Percentiles rank a stretch among this genome's conserved stretches.
Evolutionary conservation across 2,329 filamentous ascomycete species (phyloP).

Genomic region (Hypoxylon sp.): DNA sequence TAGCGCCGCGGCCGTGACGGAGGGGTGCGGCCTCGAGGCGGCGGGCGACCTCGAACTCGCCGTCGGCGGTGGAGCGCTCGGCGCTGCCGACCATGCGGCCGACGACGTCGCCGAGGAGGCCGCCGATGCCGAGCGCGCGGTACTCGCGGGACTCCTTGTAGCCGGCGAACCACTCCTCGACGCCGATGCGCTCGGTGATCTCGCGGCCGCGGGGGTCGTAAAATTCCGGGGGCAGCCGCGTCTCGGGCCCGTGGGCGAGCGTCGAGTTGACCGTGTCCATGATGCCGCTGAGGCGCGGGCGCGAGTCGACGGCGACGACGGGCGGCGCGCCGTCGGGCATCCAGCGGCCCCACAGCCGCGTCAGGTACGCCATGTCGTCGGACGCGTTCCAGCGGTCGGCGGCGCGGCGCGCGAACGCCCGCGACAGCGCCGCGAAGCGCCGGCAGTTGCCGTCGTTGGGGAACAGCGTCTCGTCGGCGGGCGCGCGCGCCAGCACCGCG

Average conservation of each 20-base stretch:
- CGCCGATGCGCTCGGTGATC: constrained; percentile 76
- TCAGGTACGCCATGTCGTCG: constrained; percentile 84
- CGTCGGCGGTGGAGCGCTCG: constrained; percentile 64
- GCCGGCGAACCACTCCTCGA: constrained; percentile 93
- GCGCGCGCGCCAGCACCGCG: constrained; percentile 70
- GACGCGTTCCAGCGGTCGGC: constrained; percentile 78
- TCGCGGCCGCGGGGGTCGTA: constrained; percentile 77
- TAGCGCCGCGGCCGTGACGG: constrained; percentile 48
- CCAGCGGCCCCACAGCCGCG: constrained; percentile 79
- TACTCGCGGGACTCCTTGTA: constrained; percentile 88
- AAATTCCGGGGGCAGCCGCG: constrained; percentile 82
- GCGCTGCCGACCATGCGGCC: constrained; percentile 74
- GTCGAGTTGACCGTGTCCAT: constrained; percentile 95
- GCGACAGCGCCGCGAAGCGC: constrained; percentile 72
- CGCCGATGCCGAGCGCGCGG: constrained; percentile 86
- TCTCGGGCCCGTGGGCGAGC: constrained; percentile 81
- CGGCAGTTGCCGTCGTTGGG: constrained; percentile 80
- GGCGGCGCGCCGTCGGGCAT: constrained; percentile 74
- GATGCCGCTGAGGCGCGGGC: constrained; percentile 84
- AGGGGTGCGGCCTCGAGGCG: constrained; percentile 39
- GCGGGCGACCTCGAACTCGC: constrained; percentile 57
- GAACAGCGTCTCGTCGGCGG: constrained; percentile 78
- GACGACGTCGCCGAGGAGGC: constrained; percentile 83
- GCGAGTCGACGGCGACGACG: constrained; percentile 81
- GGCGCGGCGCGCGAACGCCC: constrained; percentile 75